Evolutionary conservation across 371 early-diverging fungal species (phyloP).

Genomic region (Mucor plumbeus): DNA sequence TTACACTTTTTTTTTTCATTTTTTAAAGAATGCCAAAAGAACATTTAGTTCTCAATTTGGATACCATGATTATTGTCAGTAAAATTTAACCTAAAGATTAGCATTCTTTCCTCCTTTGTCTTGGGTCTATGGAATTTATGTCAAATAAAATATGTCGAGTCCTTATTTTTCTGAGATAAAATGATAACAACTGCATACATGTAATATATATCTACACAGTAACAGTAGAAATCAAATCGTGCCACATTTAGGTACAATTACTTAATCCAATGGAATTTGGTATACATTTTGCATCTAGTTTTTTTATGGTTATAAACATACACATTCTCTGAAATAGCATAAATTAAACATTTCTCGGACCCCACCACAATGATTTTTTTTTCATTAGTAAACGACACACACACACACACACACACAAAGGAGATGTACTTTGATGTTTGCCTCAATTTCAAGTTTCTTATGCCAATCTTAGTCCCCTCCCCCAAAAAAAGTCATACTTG

Average conservation of each 20-base stretch:
- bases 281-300: not conserved
- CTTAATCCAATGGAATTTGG: not conserved
- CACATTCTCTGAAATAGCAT: slow-evolving; percentile 30
- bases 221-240: not conserved
- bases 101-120: not conserved
- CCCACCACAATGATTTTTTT: slow-evolving; percentile 15
- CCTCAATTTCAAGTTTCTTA: not conserved
- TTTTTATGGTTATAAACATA: not conserved
- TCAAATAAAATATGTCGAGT: not conserved
- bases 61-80: not conserved
- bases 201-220: too few species aligned
- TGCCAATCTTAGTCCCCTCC: not conserved
- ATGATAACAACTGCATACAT: not conserved
- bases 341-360: slow-evolving; percentile 31
- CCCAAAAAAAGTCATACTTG: not conserved
- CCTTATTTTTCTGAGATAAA: not conserved
- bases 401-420: too few species aligned
- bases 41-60: not conserved
- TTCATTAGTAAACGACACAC: too few species aligned
- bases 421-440: not conserved
- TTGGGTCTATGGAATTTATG: not conserved
- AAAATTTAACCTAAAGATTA: not conserved
- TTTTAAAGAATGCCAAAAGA: not conserved
- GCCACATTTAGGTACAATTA: not conserved
- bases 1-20: not conserved